phyloP scores from a whole-genome alignment of 768 basidiomycete species.

The Amanita rimosa region DNA sequence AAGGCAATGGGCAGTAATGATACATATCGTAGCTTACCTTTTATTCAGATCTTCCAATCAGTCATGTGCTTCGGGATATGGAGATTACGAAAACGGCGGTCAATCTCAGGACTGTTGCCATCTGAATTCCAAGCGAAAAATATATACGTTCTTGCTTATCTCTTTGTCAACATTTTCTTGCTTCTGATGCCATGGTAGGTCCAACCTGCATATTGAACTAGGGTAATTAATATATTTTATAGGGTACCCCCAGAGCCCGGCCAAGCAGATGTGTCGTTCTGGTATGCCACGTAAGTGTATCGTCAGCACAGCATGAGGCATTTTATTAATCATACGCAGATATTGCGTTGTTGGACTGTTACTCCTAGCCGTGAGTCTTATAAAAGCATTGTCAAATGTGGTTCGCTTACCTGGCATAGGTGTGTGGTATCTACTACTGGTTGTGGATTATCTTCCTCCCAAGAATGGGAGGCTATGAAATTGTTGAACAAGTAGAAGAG shows the following conservation, averaged over 20 bases:
- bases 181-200: conserved; percentile 22
- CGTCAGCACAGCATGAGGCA: too few species aligned
- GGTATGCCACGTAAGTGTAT: conserved; percentile 24
- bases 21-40: conserved; percentile 13
- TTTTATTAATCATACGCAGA: conserved; percentile 3
- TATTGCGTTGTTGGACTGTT: conserved; percentile 21
- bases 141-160: conserved; percentile 14
- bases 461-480: conserved; percentile 29
- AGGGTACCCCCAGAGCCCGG: conserved; percentile 26
- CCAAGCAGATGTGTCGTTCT: conserved; percentile 25
- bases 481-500: conserved; percentile 35
- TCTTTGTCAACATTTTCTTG: conserved; percentile 18
- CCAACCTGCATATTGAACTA: neutral
- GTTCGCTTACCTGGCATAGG: conserved; percentile 10
- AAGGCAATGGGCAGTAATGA: conserved; percentile 7
- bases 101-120: conserved; percentile 11
- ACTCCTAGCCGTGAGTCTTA: conserved; percentile 15
- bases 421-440: conserved; percentile 23
- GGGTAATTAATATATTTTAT: neutral
- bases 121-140: conserved; percentile 17
- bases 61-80: conserved; percentile 20
- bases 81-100: conserved; percentile 18
- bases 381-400: neutral
- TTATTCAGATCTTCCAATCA: conserved; percentile 18
- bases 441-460: conserved; percentile 35